These are phyloP conservation scores for Botryosphaeria agaves DNA, from an alignment of 2,329 filamentous ascomycete species.

Conservation along the genomic window DNA sequence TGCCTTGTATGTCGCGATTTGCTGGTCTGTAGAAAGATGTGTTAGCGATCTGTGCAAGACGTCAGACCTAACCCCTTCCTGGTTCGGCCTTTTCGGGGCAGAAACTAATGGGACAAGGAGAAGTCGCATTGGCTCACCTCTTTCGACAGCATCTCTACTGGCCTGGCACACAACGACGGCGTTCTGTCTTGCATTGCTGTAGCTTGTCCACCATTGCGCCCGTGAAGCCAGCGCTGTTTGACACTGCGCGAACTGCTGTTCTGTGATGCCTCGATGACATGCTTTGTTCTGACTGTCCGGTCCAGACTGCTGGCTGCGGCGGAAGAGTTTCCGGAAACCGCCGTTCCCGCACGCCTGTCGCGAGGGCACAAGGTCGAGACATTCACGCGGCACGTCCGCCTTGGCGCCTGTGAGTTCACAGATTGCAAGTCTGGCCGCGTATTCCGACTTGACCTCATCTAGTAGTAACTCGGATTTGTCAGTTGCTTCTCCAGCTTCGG, in stretches of 20 bases:
- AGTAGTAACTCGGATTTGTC: slow-evolving; percentile 14
- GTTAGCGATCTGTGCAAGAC: not conserved
- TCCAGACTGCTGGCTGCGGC: too few relatives aligned
- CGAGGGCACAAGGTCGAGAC: slow-evolving; percentile 29
- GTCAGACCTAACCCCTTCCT: too few relatives aligned
- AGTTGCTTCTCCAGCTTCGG: slow-evolving; percentile 9
- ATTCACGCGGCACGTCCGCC: slow-evolving; percentile 31
- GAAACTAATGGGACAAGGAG: too few relatives aligned
- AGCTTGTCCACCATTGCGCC: slow-evolving; percentile 46
- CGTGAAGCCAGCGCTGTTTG: slow-evolving; percentile 34
- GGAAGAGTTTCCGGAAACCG: slow-evolving; percentile 10
- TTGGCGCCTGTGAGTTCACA: slow-evolving; percentile 42
- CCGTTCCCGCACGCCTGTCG: slow-evolving; percentile 13
- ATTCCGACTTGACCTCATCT: slow-evolving; percentile 35
- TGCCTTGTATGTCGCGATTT: slow-evolving; percentile 21
- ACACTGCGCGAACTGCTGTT: slow-evolving; percentile 29
- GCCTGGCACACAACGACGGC: slow-evolving; percentile 45
- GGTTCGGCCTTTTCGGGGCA: too few relatives aligned
- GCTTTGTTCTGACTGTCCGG: slow-evolving; percentile 4
- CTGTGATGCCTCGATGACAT: slow-evolving; percentile 17
- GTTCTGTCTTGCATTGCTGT: slow-evolving; percentile 43
- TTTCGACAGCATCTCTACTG: slow-evolving; percentile 39
- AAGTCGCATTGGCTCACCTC: slow-evolving; percentile 18
- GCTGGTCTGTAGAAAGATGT: slow-evolving; percentile 13
- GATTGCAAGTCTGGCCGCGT: slow-evolving; percentile 43